Percentiles rank a stretch among this genome's conserved stretches.
These are phyloP conservation scores for Sporothrix curviconia DNA, from an alignment of 2,329 filamentous ascomycete genomes.

Conservation along the genomic window DNA sequence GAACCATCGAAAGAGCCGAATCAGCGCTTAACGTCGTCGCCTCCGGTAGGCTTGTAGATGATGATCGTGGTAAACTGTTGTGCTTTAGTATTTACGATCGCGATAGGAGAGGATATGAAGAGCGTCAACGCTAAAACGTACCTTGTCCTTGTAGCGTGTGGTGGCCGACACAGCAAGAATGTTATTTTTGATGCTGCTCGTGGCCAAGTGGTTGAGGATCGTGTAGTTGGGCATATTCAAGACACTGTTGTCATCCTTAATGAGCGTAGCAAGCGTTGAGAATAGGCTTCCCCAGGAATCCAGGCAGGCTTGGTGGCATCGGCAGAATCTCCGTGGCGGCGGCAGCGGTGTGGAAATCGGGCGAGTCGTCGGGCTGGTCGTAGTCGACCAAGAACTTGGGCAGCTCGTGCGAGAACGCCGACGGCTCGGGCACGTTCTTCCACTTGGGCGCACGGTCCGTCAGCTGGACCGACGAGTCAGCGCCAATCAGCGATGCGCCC, in stretches of 20 bases:
- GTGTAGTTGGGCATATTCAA: slow-evolving; percentile 96
- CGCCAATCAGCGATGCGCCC: not conserved
- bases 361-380: slow-evolving; percentile 74
- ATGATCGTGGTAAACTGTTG: slow-evolving; percentile 93
- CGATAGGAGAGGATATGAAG: too few relatives aligned
- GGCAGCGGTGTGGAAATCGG: slow-evolving; percentile 66
- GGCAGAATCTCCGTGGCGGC: slow-evolving; percentile 72
- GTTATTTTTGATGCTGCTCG: slow-evolving; percentile 95
- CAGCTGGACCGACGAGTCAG: slow-evolving; percentile 14
- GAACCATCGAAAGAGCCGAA: not conserved
- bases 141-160: slow-evolving; percentile 95
- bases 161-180: slow-evolving; percentile 93
- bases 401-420: slow-evolving; percentile 64
- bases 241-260: slow-evolving; percentile 98
- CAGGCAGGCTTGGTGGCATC: slow-evolving; percentile 74
- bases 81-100: not conserved
- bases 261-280: slow-evolving; percentile 81
- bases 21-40: slow-evolving; percentile 37
- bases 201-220: slow-evolving; percentile 90
- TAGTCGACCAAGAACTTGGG: slow-evolving; percentile 82
- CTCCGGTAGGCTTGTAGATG: slow-evolving; percentile 82
- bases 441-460: slow-evolving; percentile 37
- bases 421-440: slow-evolving; percentile 49
- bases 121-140: too few relatives aligned
- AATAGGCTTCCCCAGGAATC: slow-evolving; percentile 91